phyloP scores from a whole-genome alignment of 2,329 filamentous ascomycete genomes.

The Chaetoscypha palmicola region DNA sequence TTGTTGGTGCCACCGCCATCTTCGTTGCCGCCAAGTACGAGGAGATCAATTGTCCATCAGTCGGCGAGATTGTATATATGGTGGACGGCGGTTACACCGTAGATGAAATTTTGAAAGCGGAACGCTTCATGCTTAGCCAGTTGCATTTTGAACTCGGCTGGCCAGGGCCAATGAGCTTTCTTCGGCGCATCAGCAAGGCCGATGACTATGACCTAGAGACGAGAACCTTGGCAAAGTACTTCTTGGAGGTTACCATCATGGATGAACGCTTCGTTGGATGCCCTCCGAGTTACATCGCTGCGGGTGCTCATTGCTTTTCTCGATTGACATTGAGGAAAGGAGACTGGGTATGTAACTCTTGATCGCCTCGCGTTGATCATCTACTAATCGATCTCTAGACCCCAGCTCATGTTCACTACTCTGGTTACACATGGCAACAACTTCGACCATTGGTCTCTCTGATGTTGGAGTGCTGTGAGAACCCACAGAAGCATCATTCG shows the following conservation, averaged over 20 bases:
- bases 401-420: slow-evolving; percentile 81
- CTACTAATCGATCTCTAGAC: slow-evolving; percentile 43
- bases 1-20: slow-evolving; percentile 91
- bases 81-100: slow-evolving; percentile 84
- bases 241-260: slow-evolving; percentile 94
- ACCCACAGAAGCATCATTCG: slow-evolving; percentile 71
- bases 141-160: slow-evolving; percentile 92
- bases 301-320: slow-evolving; percentile 86
- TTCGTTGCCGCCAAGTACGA: slow-evolving; percentile 97
- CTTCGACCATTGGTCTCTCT: slow-evolving; percentile 69
- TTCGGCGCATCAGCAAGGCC: slow-evolving; percentile 94
- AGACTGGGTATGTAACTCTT: slow-evolving; percentile 66
- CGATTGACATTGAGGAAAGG: slow-evolving; percentile 86
- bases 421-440: slow-evolving; percentile 84
- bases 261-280: slow-evolving; percentile 94
- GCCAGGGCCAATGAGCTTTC: slow-evolving; percentile 98
- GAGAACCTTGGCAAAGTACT: slow-evolving; percentile 93
- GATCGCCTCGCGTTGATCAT: background rate
- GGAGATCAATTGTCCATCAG: slow-evolving; percentile 94
- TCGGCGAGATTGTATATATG: slow-evolving; percentile 97
- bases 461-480: slow-evolving; percentile 82
- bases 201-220: slow-evolving; percentile 97
- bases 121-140: slow-evolving; percentile 97
- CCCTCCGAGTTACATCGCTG: slow-evolving; percentile 83
- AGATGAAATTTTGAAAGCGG: slow-evolving; percentile 93